Base-by-base conservation (phyloP, 1,284 basidiomycete genomes). In the Heterobasidion occidentale region DNA sequence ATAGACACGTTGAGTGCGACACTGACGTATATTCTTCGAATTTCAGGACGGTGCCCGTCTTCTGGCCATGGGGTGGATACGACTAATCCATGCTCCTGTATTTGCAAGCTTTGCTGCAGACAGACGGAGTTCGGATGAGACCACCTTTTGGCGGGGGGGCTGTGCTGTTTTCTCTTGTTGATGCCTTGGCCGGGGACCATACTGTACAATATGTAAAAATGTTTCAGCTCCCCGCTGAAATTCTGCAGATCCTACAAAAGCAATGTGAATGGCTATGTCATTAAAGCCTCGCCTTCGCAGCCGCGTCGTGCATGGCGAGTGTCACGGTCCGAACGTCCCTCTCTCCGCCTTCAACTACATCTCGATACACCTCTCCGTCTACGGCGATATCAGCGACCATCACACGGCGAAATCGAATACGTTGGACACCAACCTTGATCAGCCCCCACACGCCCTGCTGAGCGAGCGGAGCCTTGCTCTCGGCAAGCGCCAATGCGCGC, bases 361-460 rank as follows among this genome's bases (percentile, higher is more conserved):
- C 68, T 52, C 71, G 65, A 61, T 74, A 76, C 55, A 77, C 53
- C 52, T 74, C 76, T 74, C 76, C 33, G 69, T 67, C 78, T 79
- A 48, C 33, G 17, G 47, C 51, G 33, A 42, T 3, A 11, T 42
- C 38, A n/a, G 38, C 38, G 38, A n/a, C 38, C 38, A 42, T 12
- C 46, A 17, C 11, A 19, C 9, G 46, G 46, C 9, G 46, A 47
- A 15, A 33, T 3, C 9, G 27, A 17, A 11, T 6, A 45, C 14
- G 42, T 14, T 17, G 46, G 36, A 38, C 35, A 59, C 64, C 54
- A 44, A 71, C 71, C 76, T 84, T 87, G 66, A 88, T 86, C 53
- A 83, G 52, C 8, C 86, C 87, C 81, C 82, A 88, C 17, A 80
- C 83, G 14, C 85, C 86, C 7, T 66, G 64, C 50, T 73, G 70